Evolutionary conservation across 2,329 filamentous ascomycete genomes (phyloP).

Genomic region (Curvularia hawaiiensis): DNA sequence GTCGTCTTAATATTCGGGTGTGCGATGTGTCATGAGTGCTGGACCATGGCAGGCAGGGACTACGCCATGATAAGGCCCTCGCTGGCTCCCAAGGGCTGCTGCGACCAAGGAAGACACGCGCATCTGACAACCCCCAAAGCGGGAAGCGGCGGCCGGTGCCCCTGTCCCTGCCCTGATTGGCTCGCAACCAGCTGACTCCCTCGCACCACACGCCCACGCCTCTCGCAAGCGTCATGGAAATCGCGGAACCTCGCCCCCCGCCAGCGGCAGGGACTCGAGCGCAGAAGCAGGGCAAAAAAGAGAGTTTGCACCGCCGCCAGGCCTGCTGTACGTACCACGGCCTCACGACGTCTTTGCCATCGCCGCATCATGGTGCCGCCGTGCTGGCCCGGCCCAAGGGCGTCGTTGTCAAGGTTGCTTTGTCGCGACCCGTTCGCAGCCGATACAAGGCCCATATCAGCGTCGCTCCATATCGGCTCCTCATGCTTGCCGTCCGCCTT

Average conservation of each 20-base stretch:
- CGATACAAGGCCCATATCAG: conserved; percentile 27
- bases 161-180: conserved; percentile 23
- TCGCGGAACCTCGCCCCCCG: conserved; percentile 15
- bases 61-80: conserved; percentile 22
- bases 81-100: conserved; percentile 18
- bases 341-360: neutral
- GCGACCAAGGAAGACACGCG: conserved; percentile 27
- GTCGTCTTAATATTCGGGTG: conserved; percentile 9
- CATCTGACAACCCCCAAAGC: conserved; percentile 22
- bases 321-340: neutral
- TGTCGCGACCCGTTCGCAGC: conserved; percentile 32
- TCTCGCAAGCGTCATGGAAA: conserved; percentile 18
- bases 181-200: conserved; percentile 20
- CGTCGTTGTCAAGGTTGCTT: neutral
- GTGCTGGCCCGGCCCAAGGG: neutral
- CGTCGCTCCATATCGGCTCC: conserved; percentile 13
- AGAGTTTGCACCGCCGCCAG: neutral
- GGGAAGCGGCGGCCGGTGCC: conserved; percentile 26
- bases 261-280: conserved; percentile 15
- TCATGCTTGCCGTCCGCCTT: conserved; percentile 25
- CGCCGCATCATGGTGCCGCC: neutral
- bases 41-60: conserved; percentile 4
- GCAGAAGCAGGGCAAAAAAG: conserved; percentile 19
- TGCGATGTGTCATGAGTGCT: conserved; percentile 13
- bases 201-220: conserved; percentile 13